Conservation (phyloP, 2,329 filamentous ascomycete genomes). For the Colletotrichum tamarilloi region DNA sequence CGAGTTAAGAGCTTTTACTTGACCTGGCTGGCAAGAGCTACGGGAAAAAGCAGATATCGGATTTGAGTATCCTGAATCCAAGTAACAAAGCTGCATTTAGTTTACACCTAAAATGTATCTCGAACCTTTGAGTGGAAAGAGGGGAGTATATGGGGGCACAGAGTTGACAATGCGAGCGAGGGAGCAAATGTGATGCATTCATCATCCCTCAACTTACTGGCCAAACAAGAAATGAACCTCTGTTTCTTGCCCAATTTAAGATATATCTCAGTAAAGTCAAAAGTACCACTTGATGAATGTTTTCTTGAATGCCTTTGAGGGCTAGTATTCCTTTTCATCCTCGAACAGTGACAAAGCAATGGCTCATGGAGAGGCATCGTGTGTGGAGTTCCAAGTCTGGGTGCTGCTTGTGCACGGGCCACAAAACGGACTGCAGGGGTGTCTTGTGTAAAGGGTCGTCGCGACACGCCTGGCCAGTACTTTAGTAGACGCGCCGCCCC, state of each 20-base stretch:
- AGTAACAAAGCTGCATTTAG: neutral
- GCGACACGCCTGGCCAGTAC: neutral
- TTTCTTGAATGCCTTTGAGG: neutral
- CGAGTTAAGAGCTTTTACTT: neutral
- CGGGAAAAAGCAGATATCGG: neutral
- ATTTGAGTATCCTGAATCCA: neutral
- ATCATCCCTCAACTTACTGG: no score
- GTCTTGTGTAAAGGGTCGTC: neutral
- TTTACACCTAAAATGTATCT: no score
- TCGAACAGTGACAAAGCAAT: neutral
- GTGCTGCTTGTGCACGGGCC: neutral
- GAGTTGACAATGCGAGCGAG: no score
- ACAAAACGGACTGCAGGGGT: neutral
- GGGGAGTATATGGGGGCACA: no score
- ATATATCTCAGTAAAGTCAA: no score
- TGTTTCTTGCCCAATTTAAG: no score
- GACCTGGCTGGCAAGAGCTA: neutral
- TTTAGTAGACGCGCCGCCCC: slow-evolving; percentile 29
- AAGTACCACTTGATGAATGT: neutral
- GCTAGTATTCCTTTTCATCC: neutral
- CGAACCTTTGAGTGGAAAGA: no score
- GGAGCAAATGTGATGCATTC: no score
- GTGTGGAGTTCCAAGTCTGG: neutral
- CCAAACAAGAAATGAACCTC: no score
- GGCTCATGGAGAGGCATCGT: neutral